Evolutionary conservation across 2,329 filamentous ascomycete genomes (phyloP).

Genomic region (Pseudogymnoascus sp.): DNA sequence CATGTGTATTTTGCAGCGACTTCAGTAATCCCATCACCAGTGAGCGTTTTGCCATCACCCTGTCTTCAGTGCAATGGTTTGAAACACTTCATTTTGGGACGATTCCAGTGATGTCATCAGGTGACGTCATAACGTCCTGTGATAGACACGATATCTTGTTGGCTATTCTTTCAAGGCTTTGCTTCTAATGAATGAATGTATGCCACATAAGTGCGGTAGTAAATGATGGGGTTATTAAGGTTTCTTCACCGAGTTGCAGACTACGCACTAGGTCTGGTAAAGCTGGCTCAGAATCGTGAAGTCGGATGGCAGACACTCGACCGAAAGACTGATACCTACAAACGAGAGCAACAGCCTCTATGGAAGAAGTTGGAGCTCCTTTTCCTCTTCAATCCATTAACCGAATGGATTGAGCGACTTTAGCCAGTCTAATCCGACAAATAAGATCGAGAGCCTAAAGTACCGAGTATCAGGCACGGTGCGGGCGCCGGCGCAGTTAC

Average conservation of each 20-base stretch:
- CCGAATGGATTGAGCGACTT: slow-evolving; percentile 34
- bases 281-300: slow-evolving; percentile 24
- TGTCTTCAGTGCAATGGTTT: too few species aligned
- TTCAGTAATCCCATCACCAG: too few species aligned
- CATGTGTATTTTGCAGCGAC: too few species aligned
- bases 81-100: too few species aligned
- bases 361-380: slow-evolving; percentile 34
- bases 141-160: not conserved
- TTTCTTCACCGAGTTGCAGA: not conserved
- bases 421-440: too few species aligned
- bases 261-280: slow-evolving; percentile 3
- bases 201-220: not conserved
- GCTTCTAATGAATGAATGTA: not conserved
- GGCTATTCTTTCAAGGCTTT: not conserved
- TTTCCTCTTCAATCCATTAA: slow-evolving; percentile 33
- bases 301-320: slow-evolving; percentile 27
- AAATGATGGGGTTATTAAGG: not conserved
- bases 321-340: slow-evolving; percentile 28
- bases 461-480: too few species aligned
- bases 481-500: too few species aligned
- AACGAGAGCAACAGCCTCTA: slow-evolving; percentile 33
- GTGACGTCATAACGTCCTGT: too few species aligned
- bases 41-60: too few species aligned
- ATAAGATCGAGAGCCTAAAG: too few species aligned
- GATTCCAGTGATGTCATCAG: too few species aligned